Evolutionary conservation across 2,329 filamentous ascomycete species (phyloP).

Genomic region (Paraconiothyrium brasiliense): DNA sequence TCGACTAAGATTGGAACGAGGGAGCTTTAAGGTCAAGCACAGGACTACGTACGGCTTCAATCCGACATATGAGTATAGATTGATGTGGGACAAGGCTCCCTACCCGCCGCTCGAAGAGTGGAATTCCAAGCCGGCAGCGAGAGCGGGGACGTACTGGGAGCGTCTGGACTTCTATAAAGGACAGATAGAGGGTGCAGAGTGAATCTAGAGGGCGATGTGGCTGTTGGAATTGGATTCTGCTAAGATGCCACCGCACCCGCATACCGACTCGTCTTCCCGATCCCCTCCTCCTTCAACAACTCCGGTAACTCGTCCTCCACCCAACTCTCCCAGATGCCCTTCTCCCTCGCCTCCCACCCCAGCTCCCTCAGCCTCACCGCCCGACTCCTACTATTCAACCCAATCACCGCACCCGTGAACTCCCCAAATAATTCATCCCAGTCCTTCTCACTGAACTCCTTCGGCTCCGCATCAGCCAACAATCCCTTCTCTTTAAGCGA

Average conservation of each 20-base stretch:
- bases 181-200: too few species aligned
- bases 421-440: conserved; percentile 55
- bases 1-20: too few species aligned
- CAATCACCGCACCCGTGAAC: conserved; percentile 50
- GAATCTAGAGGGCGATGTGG: too few species aligned
- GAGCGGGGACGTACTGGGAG: too few species aligned
- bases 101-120: too few species aligned
- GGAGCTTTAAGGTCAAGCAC: too few species aligned
- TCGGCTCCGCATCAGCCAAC: conserved; percentile 72
- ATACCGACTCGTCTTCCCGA: conserved; percentile 10
- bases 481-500: conserved; percentile 91
- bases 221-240: neutral
- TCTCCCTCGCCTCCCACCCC: conserved; percentile 59
- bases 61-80: too few species aligned
- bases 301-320: conserved; percentile 56
- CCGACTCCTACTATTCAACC: conserved; percentile 55
- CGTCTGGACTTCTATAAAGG: too few species aligned
- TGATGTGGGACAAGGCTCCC: too few species aligned
- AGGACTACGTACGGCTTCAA: too few species aligned
- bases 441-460: conserved; percentile 46
- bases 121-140: too few species aligned
- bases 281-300: conserved; percentile 42
- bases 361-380: conserved; percentile 56
- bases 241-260: neutral
- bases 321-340: conserved; percentile 51